These are phyloP conservation scores for Halophytophthora batemanensis DNA, from an alignment of 352 stramenopile species.

Conservation along the genomic window DNA sequence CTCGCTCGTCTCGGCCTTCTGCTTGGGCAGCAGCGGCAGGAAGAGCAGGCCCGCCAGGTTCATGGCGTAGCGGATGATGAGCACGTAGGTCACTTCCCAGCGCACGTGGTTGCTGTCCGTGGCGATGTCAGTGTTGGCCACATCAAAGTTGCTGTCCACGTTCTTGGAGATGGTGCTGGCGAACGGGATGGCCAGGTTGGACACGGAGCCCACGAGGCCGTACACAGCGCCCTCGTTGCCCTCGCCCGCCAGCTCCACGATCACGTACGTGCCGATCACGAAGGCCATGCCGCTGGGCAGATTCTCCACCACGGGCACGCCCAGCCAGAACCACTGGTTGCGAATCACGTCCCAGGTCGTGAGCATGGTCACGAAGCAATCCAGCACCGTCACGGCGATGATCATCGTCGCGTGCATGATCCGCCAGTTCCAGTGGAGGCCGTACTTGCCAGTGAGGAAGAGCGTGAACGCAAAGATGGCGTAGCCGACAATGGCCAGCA, in stretches of 20 bases:
- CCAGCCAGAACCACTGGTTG: slow-evolving; percentile 49
- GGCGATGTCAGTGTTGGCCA: slow-evolving; percentile 36
- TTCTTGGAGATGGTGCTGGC: slow-evolving; percentile 37
- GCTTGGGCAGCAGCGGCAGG: slow-evolving; percentile 37
- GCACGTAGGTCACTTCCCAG: slow-evolving; percentile 38
- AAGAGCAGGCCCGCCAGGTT: slow-evolving; percentile 28
- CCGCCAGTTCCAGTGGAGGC: slow-evolving; percentile 39
- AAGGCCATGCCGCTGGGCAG: slow-evolving; percentile 32
- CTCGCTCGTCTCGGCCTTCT: slow-evolving; percentile 46
- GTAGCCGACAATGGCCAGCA: slow-evolving; percentile 25
- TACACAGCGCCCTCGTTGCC: slow-evolving; percentile 43
- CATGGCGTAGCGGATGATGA: slow-evolving; percentile 41
- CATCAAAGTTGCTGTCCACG: slow-evolving; percentile 33
- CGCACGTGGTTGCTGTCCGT: slow-evolving; percentile 34
- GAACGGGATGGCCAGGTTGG: slow-evolving; percentile 38
- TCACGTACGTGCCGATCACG: slow-evolving; percentile 37
- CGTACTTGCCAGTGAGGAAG: slow-evolving; percentile 30
- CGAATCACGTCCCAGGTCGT: slow-evolving; percentile 40
- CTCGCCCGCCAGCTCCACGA: slow-evolving; percentile 42
- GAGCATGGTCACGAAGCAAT: slow-evolving; percentile 23
- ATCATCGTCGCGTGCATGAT: slow-evolving; percentile 29
- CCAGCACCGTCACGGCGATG: slow-evolving; percentile 26
- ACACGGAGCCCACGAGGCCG: slow-evolving; percentile 37
- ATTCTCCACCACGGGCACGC: slow-evolving; percentile 28
- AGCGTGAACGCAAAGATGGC: slow-evolving; percentile 28